A percentile compares a stretch with the other conserved stretches of the same genome.
These are phyloP conservation scores for Cinnamomum micranthum DNA, from an alignment of 164 flowering plant genomes.

Conservation along the genomic window DNA sequence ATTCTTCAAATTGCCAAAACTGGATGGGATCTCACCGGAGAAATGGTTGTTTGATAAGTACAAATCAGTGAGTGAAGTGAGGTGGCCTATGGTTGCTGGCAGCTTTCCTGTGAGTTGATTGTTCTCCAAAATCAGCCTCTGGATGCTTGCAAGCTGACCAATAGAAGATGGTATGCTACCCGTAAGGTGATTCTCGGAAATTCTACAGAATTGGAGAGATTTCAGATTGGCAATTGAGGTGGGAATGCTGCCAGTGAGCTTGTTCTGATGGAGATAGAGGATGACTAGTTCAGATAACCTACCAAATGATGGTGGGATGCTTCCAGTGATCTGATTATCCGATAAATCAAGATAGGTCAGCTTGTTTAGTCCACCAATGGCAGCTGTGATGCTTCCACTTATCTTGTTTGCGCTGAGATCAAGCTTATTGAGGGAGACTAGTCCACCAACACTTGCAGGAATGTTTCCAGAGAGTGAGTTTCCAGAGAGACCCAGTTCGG, in stretches of 20 bases:
- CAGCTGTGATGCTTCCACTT: conserved; percentile 41
- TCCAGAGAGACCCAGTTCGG: conserved; percentile 40
- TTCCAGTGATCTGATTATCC: conserved; percentile 42
- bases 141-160: conserved; percentile 37
- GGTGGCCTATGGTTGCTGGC: conserved; percentile 48
- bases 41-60: conserved; percentile 50
- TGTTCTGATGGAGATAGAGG: conserved; percentile 45
- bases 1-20: conserved; percentile 40
- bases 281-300: conserved; percentile 25
- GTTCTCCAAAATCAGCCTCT: conserved; percentile 48
- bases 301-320: conserved; percentile 50
- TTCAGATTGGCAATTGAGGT: conserved; percentile 31
- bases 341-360: conserved; percentile 47
- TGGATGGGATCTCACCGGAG: conserved; percentile 51
- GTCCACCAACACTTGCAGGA: conserved; percentile 39
- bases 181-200: conserved; percentile 49
- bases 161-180: conserved; percentile 51
- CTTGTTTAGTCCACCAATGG: conserved; percentile 40
- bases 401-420: conserved; percentile 42
- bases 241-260: conserved; percentile 51
- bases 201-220: conserved; percentile 31
- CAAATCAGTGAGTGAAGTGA: conserved; percentile 35
- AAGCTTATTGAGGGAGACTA: conserved; percentile 27
- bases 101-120: conserved; percentile 49
- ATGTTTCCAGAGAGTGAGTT: conserved; percentile 44